Evolutionary conservation across 192 early-diverging fungal genomes (phyloP).

Genomic region (Coemansia sp.): DNA sequence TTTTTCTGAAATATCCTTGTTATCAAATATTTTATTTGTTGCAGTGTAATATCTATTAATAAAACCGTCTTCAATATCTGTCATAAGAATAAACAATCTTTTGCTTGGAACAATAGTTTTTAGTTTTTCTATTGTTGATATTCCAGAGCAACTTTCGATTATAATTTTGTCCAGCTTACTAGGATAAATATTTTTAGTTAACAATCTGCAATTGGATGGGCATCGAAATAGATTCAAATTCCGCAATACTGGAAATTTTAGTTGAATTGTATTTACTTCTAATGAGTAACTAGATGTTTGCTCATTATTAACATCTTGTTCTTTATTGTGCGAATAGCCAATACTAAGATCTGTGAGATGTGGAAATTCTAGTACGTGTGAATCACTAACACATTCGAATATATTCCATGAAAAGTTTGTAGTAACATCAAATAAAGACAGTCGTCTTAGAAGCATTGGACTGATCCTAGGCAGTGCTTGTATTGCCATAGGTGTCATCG

Average conservation of each 20-base stretch:
- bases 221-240: neutral
- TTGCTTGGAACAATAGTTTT: conserved; percentile 1
- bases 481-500: conserved; percentile 11
- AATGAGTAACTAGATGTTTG: neutral
- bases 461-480: conserved; percentile 8
- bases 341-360: conserved; percentile 9
- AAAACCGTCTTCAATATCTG: neutral
- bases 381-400: neutral
- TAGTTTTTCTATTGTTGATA: neutral
- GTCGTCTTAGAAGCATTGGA: conserved; percentile 3
- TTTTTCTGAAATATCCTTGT: neutral
- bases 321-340: neutral
- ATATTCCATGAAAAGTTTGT: conserved; percentile 16
- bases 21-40: conserved; percentile 5
- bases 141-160: neutral
- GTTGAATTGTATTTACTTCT: neutral
- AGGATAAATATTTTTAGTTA: conserved; percentile 5
- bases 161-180: conserved; percentile 3
- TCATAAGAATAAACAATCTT: neutral
- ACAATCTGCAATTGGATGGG: conserved; percentile 6
- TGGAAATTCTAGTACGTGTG: neutral
- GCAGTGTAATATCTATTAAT: neutral
- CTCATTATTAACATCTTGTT: neutral
- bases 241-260: neutral
- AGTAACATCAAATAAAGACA: conserved; percentile 17